phyloP scores from a whole-genome alignment of 192 early-diverging fungal genomes.

The Entophlyctis luteolus region DNA sequence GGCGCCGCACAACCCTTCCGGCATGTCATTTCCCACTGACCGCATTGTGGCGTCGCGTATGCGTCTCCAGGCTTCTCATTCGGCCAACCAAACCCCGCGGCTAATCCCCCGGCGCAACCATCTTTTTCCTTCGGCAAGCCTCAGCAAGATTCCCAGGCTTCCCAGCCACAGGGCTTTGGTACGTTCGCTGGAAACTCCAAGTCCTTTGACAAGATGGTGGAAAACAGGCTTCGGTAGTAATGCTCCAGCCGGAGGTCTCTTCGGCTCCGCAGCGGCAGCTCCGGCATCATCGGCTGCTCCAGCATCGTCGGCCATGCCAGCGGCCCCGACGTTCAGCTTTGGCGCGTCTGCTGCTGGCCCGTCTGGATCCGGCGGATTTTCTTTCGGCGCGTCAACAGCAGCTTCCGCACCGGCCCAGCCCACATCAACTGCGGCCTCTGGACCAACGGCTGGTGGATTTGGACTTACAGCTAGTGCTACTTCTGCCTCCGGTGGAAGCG shows the following conservation, averaged over 20 bases:
- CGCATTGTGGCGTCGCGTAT: too few species aligned
- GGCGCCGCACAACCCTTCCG: too few species aligned
- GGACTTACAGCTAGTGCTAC: background rate
- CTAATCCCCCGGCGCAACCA: too few species aligned
- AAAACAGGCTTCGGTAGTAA: too few species aligned
- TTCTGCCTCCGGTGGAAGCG: conserved; percentile 35
- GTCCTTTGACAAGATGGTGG: too few species aligned
- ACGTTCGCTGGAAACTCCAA: too few species aligned
- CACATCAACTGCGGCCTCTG: too few species aligned
- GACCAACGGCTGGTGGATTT: background rate
- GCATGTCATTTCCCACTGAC: too few species aligned
- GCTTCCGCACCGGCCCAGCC: too few species aligned
- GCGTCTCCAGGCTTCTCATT: background rate
- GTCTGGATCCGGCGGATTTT: background rate
- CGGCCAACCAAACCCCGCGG: background rate
- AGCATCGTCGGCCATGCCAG: background rate
- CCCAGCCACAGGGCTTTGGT: too few species aligned
- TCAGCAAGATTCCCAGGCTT: too few species aligned
- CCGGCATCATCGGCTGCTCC: conserved; percentile 21
- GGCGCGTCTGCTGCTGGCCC: background rate
- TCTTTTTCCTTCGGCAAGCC: too few species aligned
- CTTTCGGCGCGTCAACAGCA: conserved; percentile 7
- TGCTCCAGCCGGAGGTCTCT: conserved; percentile 57
- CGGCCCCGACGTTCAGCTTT: background rate
- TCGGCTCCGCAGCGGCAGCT: conserved; percentile 48